Evolutionary conservation across 1,284 basidiomycete genomes (phyloP).

Genomic region (Caloboletus firmus): DNA sequence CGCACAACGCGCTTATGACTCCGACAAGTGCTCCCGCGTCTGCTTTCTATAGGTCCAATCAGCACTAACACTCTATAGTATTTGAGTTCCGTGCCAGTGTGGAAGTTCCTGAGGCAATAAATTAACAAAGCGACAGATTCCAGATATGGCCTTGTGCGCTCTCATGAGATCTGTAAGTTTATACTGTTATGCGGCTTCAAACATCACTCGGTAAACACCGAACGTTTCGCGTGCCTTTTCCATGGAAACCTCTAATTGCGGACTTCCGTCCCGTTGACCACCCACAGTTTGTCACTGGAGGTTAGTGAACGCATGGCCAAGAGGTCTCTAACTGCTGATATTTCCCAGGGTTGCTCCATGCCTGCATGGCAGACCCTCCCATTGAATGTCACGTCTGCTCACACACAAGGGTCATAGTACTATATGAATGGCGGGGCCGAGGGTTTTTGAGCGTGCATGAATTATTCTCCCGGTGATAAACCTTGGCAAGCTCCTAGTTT

Average conservation of each 20-base stretch:
- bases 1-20: slow-evolving; percentile 5
- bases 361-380: background rate
- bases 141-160: background rate
- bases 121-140: background rate
- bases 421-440: background rate
- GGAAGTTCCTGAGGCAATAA: background rate
- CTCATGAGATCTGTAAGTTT: slow-evolving; percentile 5
- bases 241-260: slow-evolving; percentile 11
- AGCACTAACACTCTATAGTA: slow-evolving; percentile 60
- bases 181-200: slow-evolving; percentile 8
- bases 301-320: slow-evolving; percentile 1
- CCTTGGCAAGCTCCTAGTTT: background rate
- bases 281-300: background rate
- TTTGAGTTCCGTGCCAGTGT: slow-evolving; percentile 43
- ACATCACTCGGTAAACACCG: background rate
- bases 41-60: slow-evolving; percentile 3
- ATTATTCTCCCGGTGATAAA: slow-evolving; percentile 2
- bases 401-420: slow-evolving; percentile 1
- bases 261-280: slow-evolving; percentile 7
- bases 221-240: background rate
- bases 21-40: background rate
- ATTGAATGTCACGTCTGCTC: background rate
- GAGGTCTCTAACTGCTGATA: background rate
- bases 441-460: background rate
- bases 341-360: slow-evolving; percentile 15